Percentiles rank a stretch among this genome's conserved stretches.
These are phyloP conservation scores for Polychaeton citri DNA, from an alignment of 2,329 filamentous ascomycete species.

Conservation along the genomic window DNA sequence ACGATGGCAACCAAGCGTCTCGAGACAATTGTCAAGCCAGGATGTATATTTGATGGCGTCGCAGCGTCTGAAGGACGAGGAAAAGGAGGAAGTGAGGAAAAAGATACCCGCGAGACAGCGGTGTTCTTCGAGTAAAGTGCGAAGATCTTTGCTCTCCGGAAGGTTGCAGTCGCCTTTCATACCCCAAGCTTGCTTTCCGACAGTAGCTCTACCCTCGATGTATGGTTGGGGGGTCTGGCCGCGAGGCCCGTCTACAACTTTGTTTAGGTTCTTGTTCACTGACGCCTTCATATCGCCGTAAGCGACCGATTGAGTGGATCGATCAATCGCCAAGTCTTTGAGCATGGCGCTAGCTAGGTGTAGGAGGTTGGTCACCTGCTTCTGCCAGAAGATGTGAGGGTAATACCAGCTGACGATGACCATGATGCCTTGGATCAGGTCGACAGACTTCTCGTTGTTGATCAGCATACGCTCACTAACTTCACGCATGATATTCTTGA, in stretches of 20 bases:
- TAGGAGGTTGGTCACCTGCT: constrained; percentile 16
- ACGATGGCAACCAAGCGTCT: constrained; percentile 9
- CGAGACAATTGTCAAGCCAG: constrained; percentile 12
- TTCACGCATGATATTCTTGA: constrained; percentile 16
- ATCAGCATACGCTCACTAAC: constrained; percentile 17
- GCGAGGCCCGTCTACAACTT: neutral
- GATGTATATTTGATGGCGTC: constrained; percentile 14
- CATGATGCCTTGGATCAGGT: constrained; percentile 15
- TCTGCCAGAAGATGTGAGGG: constrained; percentile 17
- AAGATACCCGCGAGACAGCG: constrained; percentile 14
- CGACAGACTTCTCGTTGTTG: constrained; percentile 17
- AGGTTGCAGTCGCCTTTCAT: neutral
- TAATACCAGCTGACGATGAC: constrained; percentile 13
- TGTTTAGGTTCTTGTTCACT: neutral
- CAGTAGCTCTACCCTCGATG: neutral
- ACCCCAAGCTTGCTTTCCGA: neutral
- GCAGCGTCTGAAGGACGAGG: constrained; percentile 17
- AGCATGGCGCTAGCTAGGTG: constrained; percentile 17
- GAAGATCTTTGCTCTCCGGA: neutral
- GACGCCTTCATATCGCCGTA: neutral
- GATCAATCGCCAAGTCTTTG: constrained; percentile 15
- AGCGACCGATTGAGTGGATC: neutral
- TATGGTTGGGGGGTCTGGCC: neutral
- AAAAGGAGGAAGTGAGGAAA: constrained; percentile 16
- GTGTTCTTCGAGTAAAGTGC: constrained; percentile 11